A percentile compares a stretch with the other conserved stretches of the same genome.
Evolutionary conservation across 108 stramenopile species (phyloP).

Genomic region (Nitzschia putrida): DNA sequence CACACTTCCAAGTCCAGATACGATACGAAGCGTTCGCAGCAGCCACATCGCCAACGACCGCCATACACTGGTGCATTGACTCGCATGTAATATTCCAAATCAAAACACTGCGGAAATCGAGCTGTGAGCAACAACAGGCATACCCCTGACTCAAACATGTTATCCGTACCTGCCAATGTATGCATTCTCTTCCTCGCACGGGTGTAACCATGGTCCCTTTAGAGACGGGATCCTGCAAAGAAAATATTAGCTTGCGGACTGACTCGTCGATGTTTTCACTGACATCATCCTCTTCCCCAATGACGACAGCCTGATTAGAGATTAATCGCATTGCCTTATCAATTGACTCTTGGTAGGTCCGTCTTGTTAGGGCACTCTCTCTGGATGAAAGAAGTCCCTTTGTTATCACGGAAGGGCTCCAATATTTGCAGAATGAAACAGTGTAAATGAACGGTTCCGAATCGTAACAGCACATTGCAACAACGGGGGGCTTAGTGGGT

Average conservation of each 20-base stretch:
- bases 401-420: slow-evolving; percentile 40
- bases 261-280: slow-evolving; percentile 21
- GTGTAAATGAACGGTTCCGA: slow-evolving; percentile 49
- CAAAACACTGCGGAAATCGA: slow-evolving; percentile 52
- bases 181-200: slow-evolving; percentile 57
- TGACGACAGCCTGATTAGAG: slow-evolving; percentile 27
- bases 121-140: too few relatives aligned
- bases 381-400: slow-evolving; percentile 6
- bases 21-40: slow-evolving; percentile 38
- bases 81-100: slow-evolving; percentile 59
- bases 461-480: slow-evolving; percentile 55
- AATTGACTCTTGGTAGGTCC: slow-evolving; percentile 9
- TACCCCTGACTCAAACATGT: background rate
- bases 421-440: slow-evolving; percentile 57
- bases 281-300: slow-evolving; percentile 53
- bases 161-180: slow-evolving; percentile 46
- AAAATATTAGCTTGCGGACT: slow-evolving; percentile 45
- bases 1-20: slow-evolving; percentile 37
- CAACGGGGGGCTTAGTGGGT: slow-evolving; percentile 25
- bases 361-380: background rate
- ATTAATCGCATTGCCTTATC: slow-evolving; percentile 40
- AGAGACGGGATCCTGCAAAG: slow-evolving; percentile 55
- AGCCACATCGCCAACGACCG: slow-evolving; percentile 73
- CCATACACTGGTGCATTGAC: slow-evolving; percentile 54
- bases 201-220: slow-evolving; percentile 64